A percentile compares a stretch with the other conserved stretches of the same genome.
phyloP scores from a whole-genome alignment of 2,329 filamentous ascomycete species.

The Elsinoe necatrix region DNA sequence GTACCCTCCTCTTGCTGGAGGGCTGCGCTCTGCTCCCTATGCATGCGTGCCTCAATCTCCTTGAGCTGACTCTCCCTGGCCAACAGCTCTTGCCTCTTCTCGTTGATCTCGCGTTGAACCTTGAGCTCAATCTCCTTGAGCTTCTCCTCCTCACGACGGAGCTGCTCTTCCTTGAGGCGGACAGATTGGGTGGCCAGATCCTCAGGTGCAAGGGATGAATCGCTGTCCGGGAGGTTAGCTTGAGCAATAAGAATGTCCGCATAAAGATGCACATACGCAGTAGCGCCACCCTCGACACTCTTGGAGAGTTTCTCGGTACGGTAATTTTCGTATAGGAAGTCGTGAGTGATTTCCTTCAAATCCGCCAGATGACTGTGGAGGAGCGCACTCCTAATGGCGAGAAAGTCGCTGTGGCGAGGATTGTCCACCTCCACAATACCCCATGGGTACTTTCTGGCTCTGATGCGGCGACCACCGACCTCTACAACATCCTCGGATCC shows the following conservation, averaged over 20 bases:
- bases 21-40: constrained; percentile 44
- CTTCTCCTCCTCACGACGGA: constrained; percentile 98
- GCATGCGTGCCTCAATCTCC: constrained; percentile 97
- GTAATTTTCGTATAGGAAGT: constrained; percentile 99
- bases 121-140: constrained; percentile 98
- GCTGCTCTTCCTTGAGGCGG: constrained; percentile 98
- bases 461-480: constrained; percentile 83
- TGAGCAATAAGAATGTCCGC: neutral
- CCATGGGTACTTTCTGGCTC: constrained; percentile 97
- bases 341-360: constrained; percentile 98
- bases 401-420: constrained; percentile 95
- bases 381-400: constrained; percentile 91
- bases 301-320: constrained; percentile 99
- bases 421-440: constrained; percentile 98
- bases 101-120: constrained; percentile 99
- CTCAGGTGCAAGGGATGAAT: constrained; percentile 94
- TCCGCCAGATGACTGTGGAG: constrained; percentile 97
- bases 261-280: constrained; percentile 59
- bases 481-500: constrained; percentile 93
- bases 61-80: constrained; percentile 96
- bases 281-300: constrained; percentile 86
- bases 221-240: constrained; percentile 36
- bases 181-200: constrained; percentile 95
- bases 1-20: constrained; percentile 19
- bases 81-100: constrained; percentile 97